phyloP scores from a whole-genome alignment of 2,329 filamentous ascomycete species.

The Calonectria honghensis region DNA sequence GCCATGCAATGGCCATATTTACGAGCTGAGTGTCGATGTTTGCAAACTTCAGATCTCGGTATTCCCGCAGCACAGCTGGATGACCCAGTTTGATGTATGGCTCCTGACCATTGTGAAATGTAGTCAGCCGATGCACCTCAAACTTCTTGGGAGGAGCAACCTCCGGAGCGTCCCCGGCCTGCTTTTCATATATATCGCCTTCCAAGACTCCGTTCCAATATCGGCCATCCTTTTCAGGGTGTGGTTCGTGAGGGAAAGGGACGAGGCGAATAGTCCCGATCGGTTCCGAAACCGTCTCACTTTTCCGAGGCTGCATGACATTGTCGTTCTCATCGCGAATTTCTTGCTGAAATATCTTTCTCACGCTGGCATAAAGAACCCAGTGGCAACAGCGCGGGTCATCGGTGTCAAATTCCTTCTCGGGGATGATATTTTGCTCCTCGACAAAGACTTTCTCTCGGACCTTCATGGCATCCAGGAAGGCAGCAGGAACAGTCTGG shows the following conservation, averaged over 20 bases:
- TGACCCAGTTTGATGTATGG: slow-evolving; percentile 89
- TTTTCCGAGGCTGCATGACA: slow-evolving; percentile 64
- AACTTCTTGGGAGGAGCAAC: slow-evolving; percentile 45
- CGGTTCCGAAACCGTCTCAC: slow-evolving; percentile 67
- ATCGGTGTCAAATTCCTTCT: slow-evolving; percentile 87
- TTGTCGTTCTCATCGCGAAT: slow-evolving; percentile 65
- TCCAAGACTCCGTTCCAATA: slow-evolving; percentile 68
- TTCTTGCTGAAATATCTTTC: slow-evolving; percentile 66
- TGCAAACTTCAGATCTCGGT: slow-evolving; percentile 69
- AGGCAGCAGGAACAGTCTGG: slow-evolving; percentile 69
- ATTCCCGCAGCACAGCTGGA: slow-evolving; percentile 80
- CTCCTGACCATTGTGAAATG: slow-evolving; percentile 77
- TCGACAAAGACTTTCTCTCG: slow-evolving; percentile 76
- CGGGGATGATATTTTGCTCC: slow-evolving; percentile 75
- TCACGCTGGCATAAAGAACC: slow-evolving; percentile 85
- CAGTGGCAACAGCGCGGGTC: slow-evolving; percentile 89
- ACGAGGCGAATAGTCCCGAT: slow-evolving; percentile 88
- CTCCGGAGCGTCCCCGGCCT: slow-evolving; percentile 24
- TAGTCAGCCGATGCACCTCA: slow-evolving; percentile 66
- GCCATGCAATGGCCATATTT: slow-evolving; percentile 80
- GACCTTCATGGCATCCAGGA: slow-evolving; percentile 79
- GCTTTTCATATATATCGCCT: slow-evolving; percentile 43
- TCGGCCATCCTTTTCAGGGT: slow-evolving; percentile 72
- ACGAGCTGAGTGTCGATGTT: slow-evolving; percentile 80
- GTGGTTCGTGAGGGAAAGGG: slow-evolving; percentile 83